Evolutionary conservation across 2,329 filamentous ascomycete genomes (phyloP), one percentile per base, ranked within the genome.

Genomic region (Stenocarpella maydis): DNA sequence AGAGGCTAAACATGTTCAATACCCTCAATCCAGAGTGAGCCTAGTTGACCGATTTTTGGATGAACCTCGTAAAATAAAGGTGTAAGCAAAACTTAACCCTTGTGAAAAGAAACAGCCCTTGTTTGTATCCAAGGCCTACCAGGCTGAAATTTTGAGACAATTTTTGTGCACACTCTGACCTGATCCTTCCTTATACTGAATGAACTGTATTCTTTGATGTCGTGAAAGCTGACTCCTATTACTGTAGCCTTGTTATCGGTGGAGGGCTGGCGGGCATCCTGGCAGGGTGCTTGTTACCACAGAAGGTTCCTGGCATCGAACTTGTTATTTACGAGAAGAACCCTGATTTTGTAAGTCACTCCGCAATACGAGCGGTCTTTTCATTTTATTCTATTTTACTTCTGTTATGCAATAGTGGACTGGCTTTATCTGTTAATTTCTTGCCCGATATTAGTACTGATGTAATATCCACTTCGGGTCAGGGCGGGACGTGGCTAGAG

Each of bases 321-420:
- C 78, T 94, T 69, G 87, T 84, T 0, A 88, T 92, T 45, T 88
- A 88, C 65, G 90, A 92, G 75, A 92, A 92, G 79, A 92, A 92
- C 72, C 75, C 81, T 0, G 89, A 91, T 63, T 85, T 92, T 75
- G 89, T 91, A 80, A 73, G 88, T 81, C 28, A 4, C 15, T 9
- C 8, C 21, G 15, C 1, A 26, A 7, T 9, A 12, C 1, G n/a
- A n/a, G n/a, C 12, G 24, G 1, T 15, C 4, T 12, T 47, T 4
- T 26, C 10, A 17, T 26, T n/a, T 65, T 0, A 31, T 15, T 39
- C 4, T 31, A n/a, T n/a, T n/a, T n/a, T n/a, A n/a, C n/a, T 1
- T 19, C 14, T 24, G 34, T 37, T 8, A 2, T 7, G 34, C 34
- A 12, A 37, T 37, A 37, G 34, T 37, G 5, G 2, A 10, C 17